Base-by-base conservation (phyloP, 2,329 filamentous ascomycete genomes). In the Aspergillus eucalypticola region DNA sequence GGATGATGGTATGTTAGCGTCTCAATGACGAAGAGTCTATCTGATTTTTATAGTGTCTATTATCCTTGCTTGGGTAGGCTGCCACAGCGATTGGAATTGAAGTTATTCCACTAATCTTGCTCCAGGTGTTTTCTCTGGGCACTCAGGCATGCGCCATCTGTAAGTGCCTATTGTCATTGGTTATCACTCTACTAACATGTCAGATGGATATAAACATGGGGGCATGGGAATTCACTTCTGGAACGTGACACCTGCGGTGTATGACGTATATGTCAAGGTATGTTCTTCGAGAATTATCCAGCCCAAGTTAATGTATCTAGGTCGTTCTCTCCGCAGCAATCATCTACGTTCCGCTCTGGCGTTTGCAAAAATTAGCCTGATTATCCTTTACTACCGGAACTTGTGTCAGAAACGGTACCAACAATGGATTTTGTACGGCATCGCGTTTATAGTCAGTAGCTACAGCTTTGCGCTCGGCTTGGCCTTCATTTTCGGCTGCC, bases 11-110 rank as follows among this genome's bases (percentile, higher is more conserved):
- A 39, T 39, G 50, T 39, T 21, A 15, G 29, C 13, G 27, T 25
- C 15, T 8, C 3, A 5, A 8, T 10, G 15, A 11, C n/a, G 50
- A 10, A 21, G 11, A 19, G 17, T 11, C 32, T 52, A 2, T 17
- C 50, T 52, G 29, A 52, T 11, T 11, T 8, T 25, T 8, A 38
- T 10, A 52, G 50, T 32, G 8, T 52, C 50, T 3, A 52, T 52
- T 19, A 52, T 52, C 8, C 32, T 52, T 21, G 50, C 50, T n/a
- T 52, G 50, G 50, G 50, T 52, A 52, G 11, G 50, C 17, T n/a
- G 21, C 13, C 10, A 15, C 10, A 17, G 3, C 17, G 27, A 29
- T 29, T 29, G 27, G 10, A 52, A 2, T 5, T 35, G 32, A 35
- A 52, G 15, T 5, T 15, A 21, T 4, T 21, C 29, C 21, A 19